Evolutionary conservation across 371 early-diverging fungal species (phyloP).

Genomic region (Coemansia sp.): DNA sequence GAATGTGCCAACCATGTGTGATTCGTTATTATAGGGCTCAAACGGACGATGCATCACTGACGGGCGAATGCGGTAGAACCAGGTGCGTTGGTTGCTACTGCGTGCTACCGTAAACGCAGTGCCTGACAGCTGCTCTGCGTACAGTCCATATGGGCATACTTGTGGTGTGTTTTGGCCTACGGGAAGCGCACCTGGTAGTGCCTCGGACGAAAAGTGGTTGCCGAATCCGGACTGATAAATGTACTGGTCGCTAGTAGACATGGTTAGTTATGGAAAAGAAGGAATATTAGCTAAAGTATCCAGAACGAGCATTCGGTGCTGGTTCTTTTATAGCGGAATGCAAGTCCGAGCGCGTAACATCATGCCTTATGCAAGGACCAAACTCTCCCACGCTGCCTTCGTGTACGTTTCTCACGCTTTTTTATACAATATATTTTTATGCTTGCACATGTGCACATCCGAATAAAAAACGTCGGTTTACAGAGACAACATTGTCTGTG

Average conservation of each 20-base stretch:
- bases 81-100: slow-evolving; percentile 78
- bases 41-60: slow-evolving; percentile 84
- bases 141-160: slow-evolving; percentile 83
- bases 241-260: slow-evolving; percentile 33
- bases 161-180: slow-evolving; percentile 90
- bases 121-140: slow-evolving; percentile 94
- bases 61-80: slow-evolving; percentile 96
- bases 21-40: slow-evolving; percentile 43
- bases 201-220: slow-evolving; percentile 83
- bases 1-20: slow-evolving; percentile 59
- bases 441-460: too few species aligned
- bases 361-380: neutral
- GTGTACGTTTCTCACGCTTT: slow-evolving; percentile 2
- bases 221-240: slow-evolving; percentile 71
- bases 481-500: too few species aligned
- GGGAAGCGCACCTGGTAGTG: slow-evolving; percentile 83
- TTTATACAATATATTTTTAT: neutral
- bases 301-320: neutral
- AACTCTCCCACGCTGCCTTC: slow-evolving; percentile 2
- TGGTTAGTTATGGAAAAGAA: neutral
- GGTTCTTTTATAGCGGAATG: neutral
- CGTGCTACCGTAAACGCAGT: slow-evolving; percentile 91
- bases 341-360: neutral
- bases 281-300: neutral
- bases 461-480: too few species aligned